A percentile compares a stretch with the other conserved stretches of the same genome.
phyloP scores from a whole-genome alignment of 1,284 basidiomycete genomes.

The Tilletia walkeri region DNA sequence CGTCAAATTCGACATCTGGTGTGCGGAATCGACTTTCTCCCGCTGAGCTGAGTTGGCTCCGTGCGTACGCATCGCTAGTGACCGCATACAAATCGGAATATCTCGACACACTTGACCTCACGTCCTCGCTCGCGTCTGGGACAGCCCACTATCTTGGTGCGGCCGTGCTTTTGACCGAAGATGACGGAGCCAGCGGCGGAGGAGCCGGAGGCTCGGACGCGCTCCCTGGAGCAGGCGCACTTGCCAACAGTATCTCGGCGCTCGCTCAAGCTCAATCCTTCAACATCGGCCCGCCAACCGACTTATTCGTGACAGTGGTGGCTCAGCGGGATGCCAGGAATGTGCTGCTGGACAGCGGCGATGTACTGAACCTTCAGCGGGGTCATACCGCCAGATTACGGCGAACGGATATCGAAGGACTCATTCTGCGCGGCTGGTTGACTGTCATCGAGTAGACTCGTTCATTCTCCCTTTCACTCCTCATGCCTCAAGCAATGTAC shows the following conservation, averaged over 20 bases:
- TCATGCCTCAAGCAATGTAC: background rate
- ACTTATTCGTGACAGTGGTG: conserved; percentile 73
- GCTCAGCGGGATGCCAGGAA: conserved; percentile 81
- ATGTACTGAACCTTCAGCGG: conserved; percentile 79
- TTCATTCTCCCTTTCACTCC: too few relatives aligned
- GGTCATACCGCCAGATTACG: conserved; percentile 84
- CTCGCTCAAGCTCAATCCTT: conserved; percentile 18
- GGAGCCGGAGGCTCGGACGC: conserved; percentile 56
- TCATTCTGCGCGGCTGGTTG: conserved; percentile 86
- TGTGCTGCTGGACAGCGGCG: conserved; percentile 77
- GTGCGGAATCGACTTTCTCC: conserved; percentile 67
- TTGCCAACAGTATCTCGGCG: conserved; percentile 14
- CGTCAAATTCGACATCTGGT: conserved; percentile 45
- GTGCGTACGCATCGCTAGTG: conserved; percentile 75
- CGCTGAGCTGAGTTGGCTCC: conserved; percentile 84
- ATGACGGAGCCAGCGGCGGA: conserved; percentile 18
- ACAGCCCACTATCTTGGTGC: conserved; percentile 8
- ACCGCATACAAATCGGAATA: conserved; percentile 82
- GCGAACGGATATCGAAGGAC: conserved; percentile 80
- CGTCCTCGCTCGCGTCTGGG: conserved; percentile 26
- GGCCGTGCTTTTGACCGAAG: conserved; percentile 10
- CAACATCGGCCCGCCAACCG: conserved; percentile 65
- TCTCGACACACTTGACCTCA: conserved; percentile 65
- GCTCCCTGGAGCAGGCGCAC: conserved; percentile 70
- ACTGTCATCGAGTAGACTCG: conserved; percentile 60